These are phyloP conservation scores for Mycosphaerella sp. DNA, from an alignment of 2,329 filamentous ascomycete species.

Conservation along the genomic window DNA sequence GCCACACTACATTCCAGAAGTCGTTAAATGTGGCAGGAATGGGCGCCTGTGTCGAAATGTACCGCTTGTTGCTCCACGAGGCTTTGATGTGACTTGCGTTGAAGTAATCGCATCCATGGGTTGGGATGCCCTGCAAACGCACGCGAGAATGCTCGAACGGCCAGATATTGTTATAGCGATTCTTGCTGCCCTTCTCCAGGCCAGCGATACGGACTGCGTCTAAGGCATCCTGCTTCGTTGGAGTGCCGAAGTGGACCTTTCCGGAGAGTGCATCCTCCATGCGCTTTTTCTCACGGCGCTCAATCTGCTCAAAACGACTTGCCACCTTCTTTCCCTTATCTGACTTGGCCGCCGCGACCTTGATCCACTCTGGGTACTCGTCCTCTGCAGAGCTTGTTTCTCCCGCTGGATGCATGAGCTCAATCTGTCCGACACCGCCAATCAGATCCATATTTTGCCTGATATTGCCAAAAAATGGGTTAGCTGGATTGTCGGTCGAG, in stretches of 20 bases:
- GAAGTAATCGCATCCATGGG: slow-evolving; percentile 80
- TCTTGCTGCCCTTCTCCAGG: slow-evolving; percentile 90
- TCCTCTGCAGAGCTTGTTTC: slow-evolving; percentile 45
- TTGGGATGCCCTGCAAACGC: slow-evolving; percentile 61
- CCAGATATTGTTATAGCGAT: slow-evolving; percentile 95
- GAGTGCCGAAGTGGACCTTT: slow-evolving; percentile 50
- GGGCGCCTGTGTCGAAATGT: slow-evolving; percentile 93
- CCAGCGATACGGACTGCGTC: slow-evolving; percentile 68
- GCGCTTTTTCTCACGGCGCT: slow-evolving; percentile 78
- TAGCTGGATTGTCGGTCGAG: slow-evolving; percentile 58
- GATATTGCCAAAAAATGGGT: slow-evolving; percentile 94
- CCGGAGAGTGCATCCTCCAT: slow-evolving; percentile 76
- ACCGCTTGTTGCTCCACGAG: slow-evolving; percentile 76
- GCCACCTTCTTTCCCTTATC: slow-evolving; percentile 77
- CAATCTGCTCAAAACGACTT: slow-evolving; percentile 75
- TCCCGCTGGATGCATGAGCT: slow-evolving; percentile 52
- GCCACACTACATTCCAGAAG: slow-evolving; percentile 97
- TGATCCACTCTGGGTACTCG: slow-evolving; percentile 70
- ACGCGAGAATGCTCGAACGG: slow-evolving; percentile 93
- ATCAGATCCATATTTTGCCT: slow-evolving; percentile 94
- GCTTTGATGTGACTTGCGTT: slow-evolving; percentile 86
- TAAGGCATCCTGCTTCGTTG: slow-evolving; percentile 26
- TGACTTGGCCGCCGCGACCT: slow-evolving; percentile 56
- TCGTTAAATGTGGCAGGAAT: slow-evolving; percentile 90
- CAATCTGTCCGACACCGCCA: slow-evolving; percentile 79